Evolutionary conservation across 2,329 filamentous ascomycete species (phyloP), one percentile per base, ranked within the genome.

Genomic region (Fonsecaea nubica): DNA sequence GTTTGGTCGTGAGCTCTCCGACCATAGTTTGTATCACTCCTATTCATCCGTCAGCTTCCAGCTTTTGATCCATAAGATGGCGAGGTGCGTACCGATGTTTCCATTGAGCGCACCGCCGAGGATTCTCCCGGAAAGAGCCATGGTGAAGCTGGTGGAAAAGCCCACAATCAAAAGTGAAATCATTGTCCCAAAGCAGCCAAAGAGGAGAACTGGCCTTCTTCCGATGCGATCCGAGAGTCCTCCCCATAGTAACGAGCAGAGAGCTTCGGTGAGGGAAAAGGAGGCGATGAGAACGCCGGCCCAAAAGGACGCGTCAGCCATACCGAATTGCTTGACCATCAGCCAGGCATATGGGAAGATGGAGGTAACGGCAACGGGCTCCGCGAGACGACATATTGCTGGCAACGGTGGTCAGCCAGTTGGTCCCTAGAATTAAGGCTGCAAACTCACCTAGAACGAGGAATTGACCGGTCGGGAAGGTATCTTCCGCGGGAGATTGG

Each of bases 1-100:
- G 92, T 65, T 90, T 91, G 38, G 86, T 91, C 59, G 96, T 91
- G 63, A 97, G 78, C 78, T 97, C 93, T 33, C 90, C 92, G 13
- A 97, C 93, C 91, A 96, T 96, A 18, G 92, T 96, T 78, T 96
- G 90, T 71, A 95, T 92, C 40, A 95, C 91, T 33, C 91, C 93
- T 71, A 21, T 15, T 15, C 42, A 25, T 18, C 6, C 38, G 45
- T 61, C 32, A 61, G 58, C 45, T 3, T 13, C 42, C 32, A 5
- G 15, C 38, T 25, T 21, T 40, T 33, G 7, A 13, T 13, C 13
- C 7, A 30, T 5, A 21, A 21, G 45, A 50, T 50, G n/a, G 38
- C 7, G 33, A 38, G 13, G 15, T 30, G 32, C 63, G n/a, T 69
- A 71, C 71, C 71, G 72, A 96, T 92, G 75, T 97, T 97, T 66